These are phyloP conservation scores for Silene coronaria DNA, from an alignment of 179 eudicot genomes.

Conservation along the genomic window DNA sequence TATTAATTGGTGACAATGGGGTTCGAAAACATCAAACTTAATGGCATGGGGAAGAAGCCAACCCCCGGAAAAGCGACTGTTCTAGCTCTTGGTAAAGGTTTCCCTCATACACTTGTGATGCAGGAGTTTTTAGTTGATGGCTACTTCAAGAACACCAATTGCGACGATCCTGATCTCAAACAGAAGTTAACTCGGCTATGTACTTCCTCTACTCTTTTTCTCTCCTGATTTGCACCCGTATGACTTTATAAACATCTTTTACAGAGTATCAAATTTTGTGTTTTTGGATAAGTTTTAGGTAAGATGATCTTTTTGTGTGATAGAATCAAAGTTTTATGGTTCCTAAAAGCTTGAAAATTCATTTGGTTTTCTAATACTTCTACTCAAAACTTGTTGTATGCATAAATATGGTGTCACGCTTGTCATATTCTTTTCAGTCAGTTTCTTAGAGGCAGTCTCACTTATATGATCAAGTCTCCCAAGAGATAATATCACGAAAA, in stretches of 20 bases:
- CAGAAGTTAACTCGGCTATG: conserved; percentile 81
- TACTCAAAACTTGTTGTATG: too few relatives aligned
- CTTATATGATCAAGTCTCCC: too few relatives aligned
- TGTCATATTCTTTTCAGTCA: too few relatives aligned
- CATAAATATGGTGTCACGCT: too few relatives aligned
- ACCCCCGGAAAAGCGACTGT: conserved; percentile 66
- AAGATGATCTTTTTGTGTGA: background rate
- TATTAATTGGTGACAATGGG: conserved; percentile 20
- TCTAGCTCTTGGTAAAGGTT: conserved; percentile 82
- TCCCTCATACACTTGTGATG: conserved; percentile 94
- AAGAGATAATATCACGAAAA: too few relatives aligned
- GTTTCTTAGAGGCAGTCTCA: too few relatives aligned
- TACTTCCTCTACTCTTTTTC: conserved; percentile 29
- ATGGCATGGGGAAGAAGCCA: conserved; percentile 35
- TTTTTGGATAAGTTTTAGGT: background rate
- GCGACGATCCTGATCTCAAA: conserved; percentile 82
- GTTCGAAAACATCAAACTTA: conserved; percentile 25
- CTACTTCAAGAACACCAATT: conserved; percentile 82
- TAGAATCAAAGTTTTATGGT: background rate
- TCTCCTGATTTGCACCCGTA: background rate
- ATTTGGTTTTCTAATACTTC: too few relatives aligned
- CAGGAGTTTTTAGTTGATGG: conserved; percentile 91
- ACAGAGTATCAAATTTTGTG: background rate
- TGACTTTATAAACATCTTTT: background rate
- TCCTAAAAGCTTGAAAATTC: background rate